These are phyloP conservation scores for Calonectria ilicicola DNA, from an alignment of 2,329 filamentous ascomycete genomes.

Conservation along the genomic window DNA sequence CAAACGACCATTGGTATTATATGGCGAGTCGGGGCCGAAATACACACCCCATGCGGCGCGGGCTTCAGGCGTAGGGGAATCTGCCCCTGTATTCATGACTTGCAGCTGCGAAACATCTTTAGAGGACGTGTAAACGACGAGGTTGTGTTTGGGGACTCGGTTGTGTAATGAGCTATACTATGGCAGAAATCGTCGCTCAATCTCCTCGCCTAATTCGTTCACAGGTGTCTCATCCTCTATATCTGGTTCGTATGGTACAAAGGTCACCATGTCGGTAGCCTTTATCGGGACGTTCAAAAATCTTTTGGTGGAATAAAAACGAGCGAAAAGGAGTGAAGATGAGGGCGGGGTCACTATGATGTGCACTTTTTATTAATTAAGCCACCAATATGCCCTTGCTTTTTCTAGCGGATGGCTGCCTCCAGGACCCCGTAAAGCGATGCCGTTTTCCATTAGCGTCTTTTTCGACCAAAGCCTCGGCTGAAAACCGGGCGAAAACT, in stretches of 20 bases:
- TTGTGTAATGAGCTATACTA: background rate
- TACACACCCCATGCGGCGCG: background rate
- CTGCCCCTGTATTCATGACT: background rate
- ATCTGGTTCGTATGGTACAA: background rate
- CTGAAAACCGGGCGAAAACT: background rate
- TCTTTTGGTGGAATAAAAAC: background rate
- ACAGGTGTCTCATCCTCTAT: background rate
- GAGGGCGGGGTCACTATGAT: background rate
- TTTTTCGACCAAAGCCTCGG: no score
- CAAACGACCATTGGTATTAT: background rate
- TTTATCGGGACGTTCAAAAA: background rate
- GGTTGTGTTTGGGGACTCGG: background rate
- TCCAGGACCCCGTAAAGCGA: background rate
- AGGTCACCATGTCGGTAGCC: background rate
- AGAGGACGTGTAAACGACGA: background rate
- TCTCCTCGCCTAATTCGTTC: background rate
- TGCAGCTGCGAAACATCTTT: background rate
- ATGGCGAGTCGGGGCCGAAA: background rate
- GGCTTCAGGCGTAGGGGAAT: background rate
- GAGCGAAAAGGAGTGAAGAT: background rate
- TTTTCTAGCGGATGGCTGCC: background rate
- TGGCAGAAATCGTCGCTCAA: background rate
- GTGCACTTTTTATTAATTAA: background rate
- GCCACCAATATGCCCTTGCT: constrained; percentile 4
- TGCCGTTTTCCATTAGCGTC: background rate